Base-by-base conservation (phyloP, 495 filamentous ascomycete genomes). In the Penicillium paxilli region DNA sequence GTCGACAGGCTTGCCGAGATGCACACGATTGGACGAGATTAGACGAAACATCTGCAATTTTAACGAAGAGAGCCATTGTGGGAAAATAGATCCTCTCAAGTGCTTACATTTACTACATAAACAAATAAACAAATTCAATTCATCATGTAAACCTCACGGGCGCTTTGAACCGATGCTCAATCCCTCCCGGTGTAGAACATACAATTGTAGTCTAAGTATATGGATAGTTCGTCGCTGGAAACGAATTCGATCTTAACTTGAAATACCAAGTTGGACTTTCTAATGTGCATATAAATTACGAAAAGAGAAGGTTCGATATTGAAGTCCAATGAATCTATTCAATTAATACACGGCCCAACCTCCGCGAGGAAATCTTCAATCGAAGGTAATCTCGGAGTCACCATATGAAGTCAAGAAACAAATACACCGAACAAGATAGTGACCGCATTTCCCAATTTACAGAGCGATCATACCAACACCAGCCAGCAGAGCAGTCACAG, bases 381-480 rank as follows among this genome's bases (percentile, higher is more conserved):
- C 35, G 38, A 44, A 52, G 6, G n/a, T 17, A 42, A 40, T 28
- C 7, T n/a, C n/a, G n/a, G 41, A 42, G 5, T 28, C 26, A 5
- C 26, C 26, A 11, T 5, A 11, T 11, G 8, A 38, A 38, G 5
- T 5, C 35, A 47, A 45, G 19, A 20, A 40, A n/a, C 11, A 3
- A 33, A 23, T 11, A 17, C 35, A 47, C 25, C 23, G n/a, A 30
- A 17, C 16, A 51, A 42, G 16, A 12, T 2, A 19, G 17, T 5
- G 30, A 32, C 11, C 2, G 5, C 17, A 12, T 16, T 7, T 38
- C 9, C 35, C 1, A n/a, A 23, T 23, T 78, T 85, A 94, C 64
- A 94, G 65, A 51, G 90, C 58, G 37, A 92, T 71, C 88, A 95
- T 91, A 24, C 77, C 82, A 50, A 80, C 79, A 58, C 88, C 90